phyloP scores from a whole-genome alignment of 2,329 filamentous ascomycete species.

The Neonectria sp. region DNA sequence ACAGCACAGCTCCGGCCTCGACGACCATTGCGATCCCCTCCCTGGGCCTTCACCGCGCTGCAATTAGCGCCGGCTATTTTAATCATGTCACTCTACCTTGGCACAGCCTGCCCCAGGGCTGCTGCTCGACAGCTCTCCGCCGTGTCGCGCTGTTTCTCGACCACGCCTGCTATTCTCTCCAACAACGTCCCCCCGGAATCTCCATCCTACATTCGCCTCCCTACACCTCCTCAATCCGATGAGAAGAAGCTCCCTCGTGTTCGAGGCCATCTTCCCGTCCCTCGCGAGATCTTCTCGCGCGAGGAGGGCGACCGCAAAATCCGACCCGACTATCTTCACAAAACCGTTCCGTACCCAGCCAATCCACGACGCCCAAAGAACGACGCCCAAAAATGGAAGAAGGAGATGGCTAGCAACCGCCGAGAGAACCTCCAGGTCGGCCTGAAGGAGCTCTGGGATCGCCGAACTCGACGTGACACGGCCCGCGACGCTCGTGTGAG shows the following conservation, averaged over 20 bases:
- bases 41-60: conserved; percentile 29
- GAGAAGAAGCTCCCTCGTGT: conserved; percentile 63
- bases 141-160: conserved; percentile 52
- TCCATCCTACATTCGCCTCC: conserved; percentile 88
- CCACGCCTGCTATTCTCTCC: conserved; percentile 59
- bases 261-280: conserved; percentile 87
- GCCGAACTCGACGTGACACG: conserved; percentile 67
- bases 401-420: conserved; percentile 79
- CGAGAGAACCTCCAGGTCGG: conserved; percentile 81
- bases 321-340: conserved; percentile 71
- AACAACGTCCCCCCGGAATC: conserved; percentile 85
- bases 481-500: conserved; percentile 56
- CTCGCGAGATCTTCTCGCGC: conserved; percentile 82
- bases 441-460: conserved; percentile 76
- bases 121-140: conserved; percentile 46
- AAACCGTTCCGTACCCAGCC: conserved; percentile 70
- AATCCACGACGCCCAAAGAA: conserved; percentile 55
- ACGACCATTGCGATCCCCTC: conserved; percentile 41
- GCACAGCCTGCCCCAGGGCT: conserved; percentile 45
- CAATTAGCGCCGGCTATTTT: conserved; percentile 25
- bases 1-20: conserved; percentile 30
- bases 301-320: conserved; percentile 73
- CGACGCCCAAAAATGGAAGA: conserved; percentile 73
- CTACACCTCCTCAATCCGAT: conserved; percentile 80
- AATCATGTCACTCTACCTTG: conserved; percentile 49